Percentiles rank a stretch among this genome's conserved stretches.
phyloP scores from a whole-genome alignment of 169 alveolate species.

The Plasmodium gonderi region DNA sequence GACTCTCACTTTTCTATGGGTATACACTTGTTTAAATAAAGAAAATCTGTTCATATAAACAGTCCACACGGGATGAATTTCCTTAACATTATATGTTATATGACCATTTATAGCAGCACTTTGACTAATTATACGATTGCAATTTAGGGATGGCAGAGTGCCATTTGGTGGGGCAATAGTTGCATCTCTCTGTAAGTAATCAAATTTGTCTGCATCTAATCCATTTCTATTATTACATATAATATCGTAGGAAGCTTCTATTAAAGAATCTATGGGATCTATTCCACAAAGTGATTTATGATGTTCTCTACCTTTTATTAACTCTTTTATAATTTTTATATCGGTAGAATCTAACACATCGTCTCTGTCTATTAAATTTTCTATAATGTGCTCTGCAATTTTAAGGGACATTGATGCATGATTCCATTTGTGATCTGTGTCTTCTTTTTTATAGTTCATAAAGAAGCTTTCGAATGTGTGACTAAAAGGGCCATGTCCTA shows the following conservation, averaged over 20 bases:
- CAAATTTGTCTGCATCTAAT: constrained; percentile 93
- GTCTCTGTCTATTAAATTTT: constrained; percentile 49
- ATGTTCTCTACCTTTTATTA: constrained; percentile 41
- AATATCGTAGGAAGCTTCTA: constrained; percentile 90
- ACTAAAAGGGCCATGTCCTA: constrained; percentile 95
- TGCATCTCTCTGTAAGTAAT: constrained; percentile 92
- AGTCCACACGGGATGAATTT: constrained; percentile 82
- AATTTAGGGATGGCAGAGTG: constrained; percentile 59
- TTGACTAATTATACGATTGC: constrained; percentile 74
- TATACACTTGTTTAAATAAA: constrained; percentile 84
- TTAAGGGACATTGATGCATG: constrained; percentile 84
- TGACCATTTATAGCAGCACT: constrained; percentile 79
- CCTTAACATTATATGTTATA: constrained; percentile 79
- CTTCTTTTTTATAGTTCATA: constrained; percentile 40
- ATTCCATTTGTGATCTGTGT: constrained; percentile 76
- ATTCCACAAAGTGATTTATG: constrained; percentile 23
- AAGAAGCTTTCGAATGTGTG: constrained; percentile 89
- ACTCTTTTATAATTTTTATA: constrained; percentile 41
- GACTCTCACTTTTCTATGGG: constrained; percentile 83
- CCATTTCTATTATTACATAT: constrained; percentile 91
- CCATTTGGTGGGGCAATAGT: constrained; percentile 81
- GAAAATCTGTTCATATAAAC: constrained; percentile 85
- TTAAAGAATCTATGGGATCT: constrained; percentile 77
- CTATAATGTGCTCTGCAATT: constrained; percentile 79
- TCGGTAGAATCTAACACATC: constrained; percentile 72